Evolutionary conservation across 2,329 filamentous ascomycete genomes (phyloP).

Genomic region (Fusarium cicatricum): DNA sequence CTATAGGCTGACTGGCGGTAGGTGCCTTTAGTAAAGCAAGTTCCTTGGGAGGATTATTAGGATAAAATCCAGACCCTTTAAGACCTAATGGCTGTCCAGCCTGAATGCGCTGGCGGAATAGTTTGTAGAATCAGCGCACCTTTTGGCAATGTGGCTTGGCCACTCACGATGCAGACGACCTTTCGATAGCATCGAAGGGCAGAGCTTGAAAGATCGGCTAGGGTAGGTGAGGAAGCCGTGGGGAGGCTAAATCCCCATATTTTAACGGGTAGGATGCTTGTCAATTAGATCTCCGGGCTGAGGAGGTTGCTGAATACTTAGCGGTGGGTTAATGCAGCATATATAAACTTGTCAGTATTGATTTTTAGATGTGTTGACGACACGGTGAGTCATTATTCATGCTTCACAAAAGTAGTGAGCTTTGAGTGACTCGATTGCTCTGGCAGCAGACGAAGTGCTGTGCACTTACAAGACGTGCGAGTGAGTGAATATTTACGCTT

Average conservation of each 20-base stretch:
- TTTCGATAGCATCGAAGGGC: slow-evolving; percentile 3
- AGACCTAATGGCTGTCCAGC: slow-evolving; percentile 22
- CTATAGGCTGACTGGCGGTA: slow-evolving; percentile 33
- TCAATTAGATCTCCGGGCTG: slow-evolving; percentile 9
- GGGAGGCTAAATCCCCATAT: slow-evolving; percentile 8
- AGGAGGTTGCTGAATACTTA: slow-evolving; percentile 22
- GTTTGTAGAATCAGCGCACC: slow-evolving; percentile 28
- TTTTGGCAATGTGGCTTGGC: slow-evolving; percentile 22
- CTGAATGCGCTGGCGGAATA: slow-evolving; percentile 31
- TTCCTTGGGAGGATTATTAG: slow-evolving; percentile 27
- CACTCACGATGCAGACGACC: not conserved
- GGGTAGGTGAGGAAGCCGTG: not conserved
- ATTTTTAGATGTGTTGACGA: too few relatives aligned
- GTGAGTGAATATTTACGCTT: too few relatives aligned
- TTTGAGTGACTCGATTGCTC: too few relatives aligned
- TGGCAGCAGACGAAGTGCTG: too few relatives aligned
- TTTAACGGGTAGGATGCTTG: slow-evolving; percentile 18
- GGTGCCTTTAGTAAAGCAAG: slow-evolving; percentile 27
- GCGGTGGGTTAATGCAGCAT: too few relatives aligned
- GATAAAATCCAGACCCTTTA: slow-evolving; percentile 26
- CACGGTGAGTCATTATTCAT: too few relatives aligned
- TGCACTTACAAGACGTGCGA: too few relatives aligned
- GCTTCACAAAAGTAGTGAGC: too few relatives aligned
- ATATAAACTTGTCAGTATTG: too few relatives aligned
- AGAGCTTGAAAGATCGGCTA: slow-evolving; percentile 23